Evolutionary conservation across 1,139 yeast genomes (phyloP).

Genomic region (Suhomyces yuchorum): DNA sequence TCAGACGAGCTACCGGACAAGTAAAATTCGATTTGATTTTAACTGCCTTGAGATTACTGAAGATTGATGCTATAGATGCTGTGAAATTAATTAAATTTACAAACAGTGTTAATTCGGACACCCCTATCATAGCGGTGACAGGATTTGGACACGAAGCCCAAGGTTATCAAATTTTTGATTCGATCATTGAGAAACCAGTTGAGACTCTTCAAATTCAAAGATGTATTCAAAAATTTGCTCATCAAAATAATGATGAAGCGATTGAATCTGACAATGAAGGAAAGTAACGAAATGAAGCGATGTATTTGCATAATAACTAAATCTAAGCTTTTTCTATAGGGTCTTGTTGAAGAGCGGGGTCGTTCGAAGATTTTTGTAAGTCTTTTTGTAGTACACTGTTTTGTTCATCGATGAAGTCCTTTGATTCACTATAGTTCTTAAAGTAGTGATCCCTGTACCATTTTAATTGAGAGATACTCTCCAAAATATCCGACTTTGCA

Average conservation of each 20-base stretch:
- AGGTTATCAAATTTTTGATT: slow-evolving; percentile 61
- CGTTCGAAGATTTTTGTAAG: not conserved
- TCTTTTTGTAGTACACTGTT: not conserved
- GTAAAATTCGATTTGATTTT: slow-evolving; percentile 83
- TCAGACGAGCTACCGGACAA: slow-evolving; percentile 79
- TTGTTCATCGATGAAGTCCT: slow-evolving; percentile 17
- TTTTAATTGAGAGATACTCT: slow-evolving; percentile 78
- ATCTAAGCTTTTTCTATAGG: not conserved
- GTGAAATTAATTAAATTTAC: slow-evolving; percentile 78
- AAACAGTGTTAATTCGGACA: slow-evolving; percentile 68
- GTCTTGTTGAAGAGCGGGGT: not conserved
- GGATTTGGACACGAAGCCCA: slow-evolving; percentile 70
- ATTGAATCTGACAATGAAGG: slow-evolving; percentile 24
- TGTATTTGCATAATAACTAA: not conserved
- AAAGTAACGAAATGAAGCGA: not conserved
- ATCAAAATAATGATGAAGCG: slow-evolving; percentile 28
- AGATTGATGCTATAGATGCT: slow-evolving; percentile 72
- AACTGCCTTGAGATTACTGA: slow-evolving; percentile 70
- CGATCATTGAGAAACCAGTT: slow-evolving; percentile 77
- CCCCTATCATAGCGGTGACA: slow-evolving; percentile 80
- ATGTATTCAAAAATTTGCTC: slow-evolving; percentile 25
- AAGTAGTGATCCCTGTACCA: slow-evolving; percentile 77
- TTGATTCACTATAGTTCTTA: slow-evolving; percentile 28
- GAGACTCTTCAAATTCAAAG: slow-evolving; percentile 32
- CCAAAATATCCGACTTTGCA: slow-evolving; percentile 84